These are phyloP conservation scores for Metschnikowia gelsemii DNA, from an alignment of 805 yeast genomes.

Conservation along the genomic window DNA sequence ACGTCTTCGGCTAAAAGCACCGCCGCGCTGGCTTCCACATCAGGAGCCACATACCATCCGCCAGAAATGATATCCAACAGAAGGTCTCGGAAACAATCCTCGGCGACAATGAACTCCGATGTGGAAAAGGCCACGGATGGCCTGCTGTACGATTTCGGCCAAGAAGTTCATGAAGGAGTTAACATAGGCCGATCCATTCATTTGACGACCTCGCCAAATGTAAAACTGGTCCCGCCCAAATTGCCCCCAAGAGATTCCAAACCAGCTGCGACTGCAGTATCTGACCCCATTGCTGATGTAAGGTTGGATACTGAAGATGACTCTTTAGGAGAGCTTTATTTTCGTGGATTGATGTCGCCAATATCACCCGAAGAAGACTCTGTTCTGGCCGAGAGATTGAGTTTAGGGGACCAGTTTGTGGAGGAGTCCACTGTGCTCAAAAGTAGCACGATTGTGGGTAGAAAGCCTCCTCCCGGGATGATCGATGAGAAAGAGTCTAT, in stretches of 20 bases:
- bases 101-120: slow-evolving; percentile 17
- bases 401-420: neutral
- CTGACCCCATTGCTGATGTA: neutral
- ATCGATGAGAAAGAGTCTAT: neutral
- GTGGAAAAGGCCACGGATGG: slow-evolving; percentile 11
- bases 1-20: slow-evolving; percentile 8
- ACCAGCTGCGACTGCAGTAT: neutral
- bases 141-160: slow-evolving; percentile 19
- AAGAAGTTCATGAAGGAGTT: slow-evolving; percentile 7
- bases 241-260: slow-evolving; percentile 8
- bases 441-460: neutral
- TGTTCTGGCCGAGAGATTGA: neutral
- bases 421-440: neutral
- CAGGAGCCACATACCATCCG: slow-evolving; percentile 33
- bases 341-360: neutral
- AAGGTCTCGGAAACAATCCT: slow-evolving; percentile 34
- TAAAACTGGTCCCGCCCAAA: slow-evolving; percentile 6
- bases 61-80: slow-evolving; percentile 71
- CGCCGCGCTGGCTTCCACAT: neutral
- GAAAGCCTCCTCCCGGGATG: slow-evolving; percentile 7
- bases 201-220: slow-evolving; percentile 1
- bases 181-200: slow-evolving; percentile 13
- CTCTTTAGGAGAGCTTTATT: neutral
- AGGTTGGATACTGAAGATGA: neutral
- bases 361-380: neutral